phyloP scores from a whole-genome alignment of 2,329 filamentous ascomycete genomes.

The Endoconidiophora laricicola region DNA sequence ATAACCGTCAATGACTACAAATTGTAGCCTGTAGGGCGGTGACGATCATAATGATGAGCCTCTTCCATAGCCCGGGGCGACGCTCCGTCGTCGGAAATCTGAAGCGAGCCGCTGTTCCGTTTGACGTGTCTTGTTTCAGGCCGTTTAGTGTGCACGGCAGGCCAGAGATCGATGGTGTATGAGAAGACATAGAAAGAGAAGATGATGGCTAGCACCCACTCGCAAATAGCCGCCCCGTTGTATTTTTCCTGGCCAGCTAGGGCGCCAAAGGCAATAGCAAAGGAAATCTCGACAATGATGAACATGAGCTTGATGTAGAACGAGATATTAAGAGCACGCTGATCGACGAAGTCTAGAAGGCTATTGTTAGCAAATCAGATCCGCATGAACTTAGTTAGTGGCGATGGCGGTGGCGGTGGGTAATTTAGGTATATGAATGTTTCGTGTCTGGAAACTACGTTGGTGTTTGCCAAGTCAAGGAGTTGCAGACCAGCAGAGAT shows the following conservation, averaged over 20 bases:
- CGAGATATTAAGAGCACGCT: slow-evolving; percentile 55
- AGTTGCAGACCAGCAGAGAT: background rate
- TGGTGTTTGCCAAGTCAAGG: background rate
- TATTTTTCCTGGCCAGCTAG: slow-evolving; percentile 27
- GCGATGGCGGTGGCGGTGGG: too few relatives aligned
- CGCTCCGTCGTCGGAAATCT: background rate
- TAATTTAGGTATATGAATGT: too few relatives aligned
- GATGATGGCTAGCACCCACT: slow-evolving; percentile 64
- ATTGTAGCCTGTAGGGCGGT: too few relatives aligned
- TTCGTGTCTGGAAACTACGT: background rate
- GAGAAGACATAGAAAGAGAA: slow-evolving; percentile 79
- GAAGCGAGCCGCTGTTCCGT: background rate
- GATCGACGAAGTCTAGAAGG: slow-evolving; percentile 45
- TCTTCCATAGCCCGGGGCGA: slow-evolving; percentile 4
- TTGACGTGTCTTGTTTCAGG: slow-evolving; percentile 3
- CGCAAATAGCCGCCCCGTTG: slow-evolving; percentile 57
- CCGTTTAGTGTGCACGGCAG: slow-evolving; percentile 48
- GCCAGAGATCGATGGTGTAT: slow-evolving; percentile 75
- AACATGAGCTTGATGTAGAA: slow-evolving; percentile 84
- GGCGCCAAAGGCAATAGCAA: slow-evolving; percentile 58
- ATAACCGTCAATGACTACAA: too few relatives aligned
- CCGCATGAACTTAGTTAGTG: background rate
- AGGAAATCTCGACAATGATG: slow-evolving; percentile 58
- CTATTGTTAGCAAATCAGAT: background rate
- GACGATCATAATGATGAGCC: background rate